Evolutionary conservation across 306 rosid genomes (phyloP), one percentile per base, ranked within the genome.

Genomic region (Rosa persica): DNA sequence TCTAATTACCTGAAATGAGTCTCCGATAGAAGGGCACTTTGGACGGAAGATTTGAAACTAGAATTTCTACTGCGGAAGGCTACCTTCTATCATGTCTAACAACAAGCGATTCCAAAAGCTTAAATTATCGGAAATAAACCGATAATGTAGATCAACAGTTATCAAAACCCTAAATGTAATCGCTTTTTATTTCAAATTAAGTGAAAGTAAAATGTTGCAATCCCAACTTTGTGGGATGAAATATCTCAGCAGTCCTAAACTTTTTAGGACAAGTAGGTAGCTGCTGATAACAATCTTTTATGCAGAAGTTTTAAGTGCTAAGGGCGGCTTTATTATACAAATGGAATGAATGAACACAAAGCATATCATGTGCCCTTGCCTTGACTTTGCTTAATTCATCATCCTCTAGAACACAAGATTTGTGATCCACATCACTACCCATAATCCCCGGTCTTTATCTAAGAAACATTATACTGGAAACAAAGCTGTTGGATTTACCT

Each of bases 351-450:
- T 30, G 22, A 25, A 60, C 22, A 27, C 70, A 43, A 43, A 60
- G n/a, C n/a, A 58, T 57, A 61, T 17, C 48, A 43, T 44, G 55
- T 57, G 54, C 55, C 60, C 16, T 23, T 60, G 27, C 74, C 46
- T 74, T 80, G 85, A 80, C 81, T 81, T 77, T 61, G 74, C 38
- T 76, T 20, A 66, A n/a, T 69, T 58, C 43, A 54, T 52, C 38
- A 54, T 69, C 81, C 77, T 86, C 87, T 81, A 84, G 76, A 87
- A 80, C 67, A 49, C 57, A 36, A 10, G 17, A 72, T 83, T 84
- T 81, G 94, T 87, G 94, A 80, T 88, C 97, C 93, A 80, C 90
- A 88, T 88, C 93, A 62, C 6, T 23, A 19, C 9, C 54, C 66
- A 60, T 70, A 23, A 76, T 60, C 60, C n/a, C 51, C 30, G 43